phyloP scores from a whole-genome alignment of 768 basidiomycete species.

The Phanerochaete sordida region DNA sequence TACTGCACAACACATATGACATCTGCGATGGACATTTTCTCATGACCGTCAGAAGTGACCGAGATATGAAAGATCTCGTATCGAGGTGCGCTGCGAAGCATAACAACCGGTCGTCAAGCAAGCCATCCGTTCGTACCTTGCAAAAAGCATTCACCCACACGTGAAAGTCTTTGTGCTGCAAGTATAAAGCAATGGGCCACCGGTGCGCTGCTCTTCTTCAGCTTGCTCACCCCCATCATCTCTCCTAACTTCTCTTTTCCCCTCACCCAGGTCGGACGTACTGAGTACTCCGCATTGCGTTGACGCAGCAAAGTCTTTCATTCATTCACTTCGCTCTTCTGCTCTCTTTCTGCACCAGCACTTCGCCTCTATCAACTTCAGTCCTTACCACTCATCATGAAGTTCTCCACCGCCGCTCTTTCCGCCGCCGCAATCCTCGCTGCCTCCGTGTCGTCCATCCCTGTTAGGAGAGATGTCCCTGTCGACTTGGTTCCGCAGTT shows the following conservation, averaged over 20 bases:
- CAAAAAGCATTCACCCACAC: background rate
- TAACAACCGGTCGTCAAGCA: slow-evolving; percentile 1
- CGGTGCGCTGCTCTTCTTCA: background rate
- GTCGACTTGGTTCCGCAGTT: slow-evolving; percentile 29
- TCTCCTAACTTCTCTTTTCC: slow-evolving; percentile 3
- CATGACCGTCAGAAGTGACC: background rate
- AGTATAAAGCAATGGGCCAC: slow-evolving; percentile 4
- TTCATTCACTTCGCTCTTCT: slow-evolving; percentile 9
- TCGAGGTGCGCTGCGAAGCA: background rate
- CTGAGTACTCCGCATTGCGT: slow-evolving; percentile 18
- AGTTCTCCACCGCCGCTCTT: slow-evolving; percentile 30
- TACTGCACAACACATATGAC: background rate
- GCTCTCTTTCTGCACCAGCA: slow-evolving; percentile 9
- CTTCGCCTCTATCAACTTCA: background rate
- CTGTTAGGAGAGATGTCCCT: slow-evolving; percentile 47
- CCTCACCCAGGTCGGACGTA: slow-evolving; percentile 13
- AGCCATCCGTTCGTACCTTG: background rate
- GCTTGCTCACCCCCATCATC: slow-evolving; percentile 1
- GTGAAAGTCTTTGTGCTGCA: background rate
- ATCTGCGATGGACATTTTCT: background rate
- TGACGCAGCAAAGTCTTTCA: slow-evolving; percentile 13
- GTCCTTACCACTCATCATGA: slow-evolving; percentile 22
- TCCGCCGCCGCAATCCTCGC: slow-evolving; percentile 30
- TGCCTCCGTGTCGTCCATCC: slow-evolving; percentile 37
- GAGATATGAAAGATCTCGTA: background rate